Percentiles rank a stretch among this genome's conserved stretches.
phyloP scores from a whole-genome alignment of 129 eudicot genomes.

The Chrysanthemum seticuspe region DNA sequence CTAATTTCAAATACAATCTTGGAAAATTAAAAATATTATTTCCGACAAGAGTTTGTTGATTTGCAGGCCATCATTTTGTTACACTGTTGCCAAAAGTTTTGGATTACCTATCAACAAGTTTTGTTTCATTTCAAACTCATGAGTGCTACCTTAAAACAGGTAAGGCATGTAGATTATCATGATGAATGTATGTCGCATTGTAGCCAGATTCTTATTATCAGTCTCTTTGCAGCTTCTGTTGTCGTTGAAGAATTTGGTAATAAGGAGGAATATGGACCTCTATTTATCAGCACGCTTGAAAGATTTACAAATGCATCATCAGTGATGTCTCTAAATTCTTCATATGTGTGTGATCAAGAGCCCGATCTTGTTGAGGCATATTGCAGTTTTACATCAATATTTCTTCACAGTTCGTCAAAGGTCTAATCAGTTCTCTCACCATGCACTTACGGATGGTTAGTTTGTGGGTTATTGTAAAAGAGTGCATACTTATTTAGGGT shows the following conservation, averaged over 20 bases:
- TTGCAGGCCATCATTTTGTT: conserved; percentile 75
- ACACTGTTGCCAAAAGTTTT: conserved; percentile 68
- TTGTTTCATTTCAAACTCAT: conserved; percentile 64
- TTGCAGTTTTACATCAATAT: conserved; percentile 63
- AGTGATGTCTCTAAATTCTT: conserved; percentile 83
- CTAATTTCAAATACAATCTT: conserved; percentile 9
- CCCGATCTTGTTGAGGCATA: conserved; percentile 97
- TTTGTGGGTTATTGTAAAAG: conserved; percentile 10
- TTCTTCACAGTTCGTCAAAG: conserved; percentile 68
- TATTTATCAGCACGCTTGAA: conserved; percentile 77
- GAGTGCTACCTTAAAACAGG: conserved; percentile 98
- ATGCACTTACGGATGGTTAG: conserved; percentile 4
- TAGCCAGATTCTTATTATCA: conserved; percentile 7
- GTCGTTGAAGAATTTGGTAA: conserved; percentile 83
- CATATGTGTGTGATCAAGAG: conserved; percentile 95
- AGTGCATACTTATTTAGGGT: conserved; percentile 6
- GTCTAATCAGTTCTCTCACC: conserved; percentile 31
- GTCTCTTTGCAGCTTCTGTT: conserved; percentile 62
- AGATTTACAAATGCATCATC: conserved; percentile 83
- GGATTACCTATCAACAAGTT: conserved; percentile 73
- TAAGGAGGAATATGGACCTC: conserved; percentile 72
- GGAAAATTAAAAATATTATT: conserved; percentile 3
- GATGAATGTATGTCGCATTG: conserved; percentile 12
- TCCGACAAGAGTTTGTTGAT: conserved; percentile 15
- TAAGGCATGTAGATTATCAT: conserved; percentile 27